Percentiles rank a stretch among this genome's conserved stretches.
phyloP scores from a whole-genome alignment of 495 filamentous ascomycete genomes.

The Lasiosphaeris hirsuta region DNA sequence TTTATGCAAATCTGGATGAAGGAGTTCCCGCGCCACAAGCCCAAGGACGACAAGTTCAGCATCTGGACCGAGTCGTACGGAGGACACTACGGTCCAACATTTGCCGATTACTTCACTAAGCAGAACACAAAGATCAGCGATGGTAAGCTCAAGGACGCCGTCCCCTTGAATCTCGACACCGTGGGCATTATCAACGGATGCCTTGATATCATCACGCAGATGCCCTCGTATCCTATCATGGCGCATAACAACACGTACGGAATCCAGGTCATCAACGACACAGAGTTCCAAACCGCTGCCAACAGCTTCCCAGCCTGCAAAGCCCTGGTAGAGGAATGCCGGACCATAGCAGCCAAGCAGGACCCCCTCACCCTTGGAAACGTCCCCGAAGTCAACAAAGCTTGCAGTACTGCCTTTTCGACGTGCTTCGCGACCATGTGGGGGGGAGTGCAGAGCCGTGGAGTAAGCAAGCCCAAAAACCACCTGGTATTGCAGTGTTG shows the following conservation, averaged over 20 bases:
- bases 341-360: background rate
- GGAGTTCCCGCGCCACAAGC: constrained; percentile 55
- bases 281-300: background rate
- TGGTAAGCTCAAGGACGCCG: constrained; percentile 29
- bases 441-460: background rate
- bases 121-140: constrained; percentile 17
- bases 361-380: background rate
- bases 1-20: constrained; percentile 63
- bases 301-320: background rate
- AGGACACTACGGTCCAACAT: constrained; percentile 61
- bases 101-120: constrained; percentile 44
- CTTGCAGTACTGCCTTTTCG: background rate
- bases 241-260: constrained; percentile 74
- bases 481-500: too few species aligned
- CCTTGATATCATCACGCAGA: constrained; percentile 65
- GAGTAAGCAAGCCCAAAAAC: background rate
- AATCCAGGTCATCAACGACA: constrained; percentile 53
- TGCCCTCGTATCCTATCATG: constrained; percentile 60
- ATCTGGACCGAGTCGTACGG: constrained; percentile 63
- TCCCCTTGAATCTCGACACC: constrained; percentile 52
- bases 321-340: constrained; percentile 1
- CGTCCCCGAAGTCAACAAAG: constrained; percentile 2
- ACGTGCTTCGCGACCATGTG: background rate
- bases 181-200: constrained; percentile 68
- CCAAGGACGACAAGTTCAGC: constrained; percentile 51